Base-by-base conservation (phyloP, 768 basidiomycete species). In the Leucocoprinus sp. region DNA sequence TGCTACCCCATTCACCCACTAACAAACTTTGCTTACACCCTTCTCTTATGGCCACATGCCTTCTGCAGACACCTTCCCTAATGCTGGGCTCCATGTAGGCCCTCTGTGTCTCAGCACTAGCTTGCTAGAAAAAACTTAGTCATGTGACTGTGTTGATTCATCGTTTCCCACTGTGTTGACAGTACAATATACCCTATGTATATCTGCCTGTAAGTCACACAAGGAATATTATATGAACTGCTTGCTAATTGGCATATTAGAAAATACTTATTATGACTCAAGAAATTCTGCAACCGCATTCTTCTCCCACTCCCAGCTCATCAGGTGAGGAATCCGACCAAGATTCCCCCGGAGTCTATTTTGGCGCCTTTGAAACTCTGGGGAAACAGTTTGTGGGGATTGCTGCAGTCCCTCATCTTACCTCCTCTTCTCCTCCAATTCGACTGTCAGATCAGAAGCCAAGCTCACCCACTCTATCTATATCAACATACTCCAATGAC, bases 321-420 rank as follows among this genome's bases (percentile, higher is more conserved):
- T 65, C 65, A n/a, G 67, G 69, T 55, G 62, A 55, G 45, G 71
- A 76, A 54, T 69, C 60, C 55, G 65, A 72, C 50, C 66, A 67
- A 9, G 63, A 68, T 37, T 56, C 65, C 19, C 67, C 73, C 11
- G 65, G 65, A 53, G 60, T 74, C 21, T 69, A 73, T 56, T 74
- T 76, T 58, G 76, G 73, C 8, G 70, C 74, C 24, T 54, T 74
- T 15, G 70, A 63, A 48, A 74, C 79, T 5, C 75, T 75, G 27
- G 76, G 77, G 60, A 74, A 74, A 52, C 65, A 62, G 45, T 68
- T 70, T 50, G 55, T 63, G 18, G 57, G 67, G 33, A 54, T 64
- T 55, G 57, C 51, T 52, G 58, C n/a, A 52, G 49, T 45, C 15
- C 42, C 52, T 39, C 39, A 36, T 45, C 48, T 19, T 35, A 42